Base-by-base conservation (phyloP, 306 rosid species). In the Dalbergia cultrata region DNA sequence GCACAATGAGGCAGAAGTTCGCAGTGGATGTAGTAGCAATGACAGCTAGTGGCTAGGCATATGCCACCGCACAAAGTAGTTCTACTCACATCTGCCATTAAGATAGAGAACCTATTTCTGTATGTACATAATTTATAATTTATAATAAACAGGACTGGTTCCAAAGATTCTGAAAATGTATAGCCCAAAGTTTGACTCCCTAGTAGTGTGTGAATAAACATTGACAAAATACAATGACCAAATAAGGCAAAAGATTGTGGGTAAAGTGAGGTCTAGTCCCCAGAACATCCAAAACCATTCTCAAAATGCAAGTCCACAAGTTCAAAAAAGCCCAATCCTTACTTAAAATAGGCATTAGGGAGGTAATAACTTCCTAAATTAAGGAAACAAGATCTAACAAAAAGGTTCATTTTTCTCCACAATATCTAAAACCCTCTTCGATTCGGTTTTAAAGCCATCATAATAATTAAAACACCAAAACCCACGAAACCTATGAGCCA, bases 321-420 rank as follows among this genome's bases (percentile, higher is more conserved):
- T 21, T 49, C 31, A 26, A 64, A 70, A 79, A 86, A n/a, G 78
- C 61, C 18, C 80, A 75, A 71, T 9, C 66, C 44, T 80, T 59
- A 61, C 89, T 82, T 18, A 66, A 83, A 68, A 80, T 79, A 76
- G 80, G 58, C 6, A 67, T n/a, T 35, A 67, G 17, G n/a, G 58
- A 80, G 80, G 78, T 72, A 75, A 59, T 70, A 44, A 83, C 62
- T 76, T 52, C 76, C 70, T 14, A 10, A 66, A 75, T 56, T 9
- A 77, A 41, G 78, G 21, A 21, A 82, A 70, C 56, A 44, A 11
- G 64, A 68, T 72, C 78, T 79, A 18, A 85, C 50, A 81, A 77
- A 77, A 47, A 77, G 61, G 53, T 22, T 43, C 26, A 4, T 34
- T 39, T 70, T 72, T 35, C 57, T 44, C 72, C 37, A 57, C 52